Percentiles rank a stretch among this genome's conserved stretches.
phyloP scores from a whole-genome alignment of 768 basidiomycete genomes.

The Auriscalpium orientale region DNA sequence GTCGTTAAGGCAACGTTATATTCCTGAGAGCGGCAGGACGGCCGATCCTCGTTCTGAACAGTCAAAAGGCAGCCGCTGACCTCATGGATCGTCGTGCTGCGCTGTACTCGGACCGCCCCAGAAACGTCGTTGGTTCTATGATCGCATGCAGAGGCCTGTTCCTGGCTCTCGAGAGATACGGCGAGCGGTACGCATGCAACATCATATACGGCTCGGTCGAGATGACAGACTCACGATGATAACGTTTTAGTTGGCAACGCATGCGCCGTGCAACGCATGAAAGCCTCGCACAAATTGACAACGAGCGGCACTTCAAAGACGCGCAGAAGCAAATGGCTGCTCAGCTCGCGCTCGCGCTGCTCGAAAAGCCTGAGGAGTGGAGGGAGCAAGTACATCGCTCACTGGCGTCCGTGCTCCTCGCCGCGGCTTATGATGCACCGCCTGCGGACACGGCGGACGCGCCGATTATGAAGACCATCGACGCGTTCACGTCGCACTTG shows the following conservation, averaged over 20 bases:
- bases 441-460: background rate
- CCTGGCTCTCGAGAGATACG: background rate
- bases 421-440: conserved; percentile 3
- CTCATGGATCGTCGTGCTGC: background rate
- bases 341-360: background rate
- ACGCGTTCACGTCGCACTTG: background rate
- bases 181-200: too few species aligned
- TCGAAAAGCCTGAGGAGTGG: background rate
- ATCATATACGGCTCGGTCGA: too few species aligned
- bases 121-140: background rate
- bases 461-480: background rate
- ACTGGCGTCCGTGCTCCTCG: background rate
- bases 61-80: background rate
- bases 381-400: conserved; percentile 1
- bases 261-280: background rate
- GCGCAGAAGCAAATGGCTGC: background rate
- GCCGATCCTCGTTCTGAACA: background rate
- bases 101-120: background rate
- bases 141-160: background rate
- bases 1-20: background rate
- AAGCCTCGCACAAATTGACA: background rate
- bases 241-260: background rate
- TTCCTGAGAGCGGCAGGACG: background rate
- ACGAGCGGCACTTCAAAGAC: background rate
- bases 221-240: too few species aligned